Percentiles rank a stretch among this genome's conserved stretches.
phyloP scores from a whole-genome alignment of 2,329 filamentous ascomycete species.

The Pestalotiopsis sp. region DNA sequence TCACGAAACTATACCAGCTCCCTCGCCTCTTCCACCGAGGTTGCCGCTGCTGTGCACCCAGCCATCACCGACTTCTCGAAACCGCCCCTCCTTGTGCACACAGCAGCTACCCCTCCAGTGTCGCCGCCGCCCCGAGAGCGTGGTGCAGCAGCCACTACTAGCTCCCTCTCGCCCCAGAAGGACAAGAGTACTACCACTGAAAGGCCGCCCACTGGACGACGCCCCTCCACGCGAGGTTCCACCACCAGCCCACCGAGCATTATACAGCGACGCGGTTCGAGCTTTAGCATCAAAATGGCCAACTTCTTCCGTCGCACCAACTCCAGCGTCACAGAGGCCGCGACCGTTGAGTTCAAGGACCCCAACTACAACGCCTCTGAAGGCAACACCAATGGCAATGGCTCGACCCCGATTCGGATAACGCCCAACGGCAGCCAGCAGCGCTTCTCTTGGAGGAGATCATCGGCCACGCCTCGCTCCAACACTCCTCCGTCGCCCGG shows the following conservation, averaged over 20 bases:
- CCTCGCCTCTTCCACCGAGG: constrained; percentile 12
- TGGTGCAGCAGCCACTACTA: neutral
- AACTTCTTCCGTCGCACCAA: constrained; percentile 23
- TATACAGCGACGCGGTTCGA: constrained; percentile 6
- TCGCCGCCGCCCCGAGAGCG: constrained; percentile 9
- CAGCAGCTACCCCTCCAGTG: constrained; percentile 15
- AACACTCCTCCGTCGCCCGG: constrained; percentile 37
- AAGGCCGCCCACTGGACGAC: neutral
- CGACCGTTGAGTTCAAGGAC: constrained; percentile 24
- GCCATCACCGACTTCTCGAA: constrained; percentile 1
- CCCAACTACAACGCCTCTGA: constrained; percentile 26
- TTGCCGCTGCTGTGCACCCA: neutral
- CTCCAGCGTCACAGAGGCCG: constrained; percentile 28
- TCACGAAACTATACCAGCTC: constrained; percentile 24
- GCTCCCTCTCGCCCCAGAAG: constrained; percentile 17
- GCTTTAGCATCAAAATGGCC: constrained; percentile 9
- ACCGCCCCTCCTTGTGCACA: constrained; percentile 14
- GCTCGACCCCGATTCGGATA: constrained; percentile 24
- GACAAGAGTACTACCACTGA: neutral
- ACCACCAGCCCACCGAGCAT: neutral
- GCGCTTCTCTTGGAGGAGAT: constrained; percentile 35
- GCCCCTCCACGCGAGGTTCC: constrained; percentile 6
- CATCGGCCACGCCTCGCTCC: constrained; percentile 31
- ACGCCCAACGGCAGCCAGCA: constrained; percentile 24
- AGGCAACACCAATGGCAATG: constrained; percentile 24